phyloP scores from a whole-genome alignment of 2,329 filamentous ascomycete genomes.

The Talaromyces atroroseus region DNA sequence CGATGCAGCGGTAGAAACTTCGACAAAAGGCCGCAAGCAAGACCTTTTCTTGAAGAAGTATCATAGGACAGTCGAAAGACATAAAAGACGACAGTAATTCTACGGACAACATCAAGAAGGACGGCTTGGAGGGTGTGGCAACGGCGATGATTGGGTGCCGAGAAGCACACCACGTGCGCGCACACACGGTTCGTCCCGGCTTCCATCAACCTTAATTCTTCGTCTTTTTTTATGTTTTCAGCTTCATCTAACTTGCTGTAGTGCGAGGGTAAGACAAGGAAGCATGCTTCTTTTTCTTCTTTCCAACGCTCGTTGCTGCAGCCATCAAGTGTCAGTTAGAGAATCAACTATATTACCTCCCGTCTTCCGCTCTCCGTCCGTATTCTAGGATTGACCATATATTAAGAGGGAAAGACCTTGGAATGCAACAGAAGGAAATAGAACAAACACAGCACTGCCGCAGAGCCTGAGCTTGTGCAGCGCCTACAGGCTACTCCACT shows the following conservation, averaged over 20 bases:
- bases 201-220: slow-evolving; percentile 12
- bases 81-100: no score
- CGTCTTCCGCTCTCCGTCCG: no score
- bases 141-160: slow-evolving; percentile 28
- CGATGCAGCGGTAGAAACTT: no score
- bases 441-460: not conserved
- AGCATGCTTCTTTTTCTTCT: not conserved
- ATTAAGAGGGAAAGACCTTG: not conserved
- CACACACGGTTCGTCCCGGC: slow-evolving; percentile 65
- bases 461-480: not conserved
- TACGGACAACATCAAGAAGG: slow-evolving; percentile 46
- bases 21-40: no score
- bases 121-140: slow-evolving; percentile 41
- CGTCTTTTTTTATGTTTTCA: not conserved
- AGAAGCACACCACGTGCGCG: slow-evolving; percentile 86
- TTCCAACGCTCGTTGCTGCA: no score
- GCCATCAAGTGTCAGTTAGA: no score
- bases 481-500: not conserved
- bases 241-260: not conserved
- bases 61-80: no score
- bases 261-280: not conserved
- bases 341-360: no score
- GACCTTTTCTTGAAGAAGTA: no score
- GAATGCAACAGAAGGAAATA: not conserved
- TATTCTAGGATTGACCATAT: not conserved